phyloP scores from a whole-genome alignment of 768 basidiomycete genomes.

The Pleurotus pulmonarius region DNA sequence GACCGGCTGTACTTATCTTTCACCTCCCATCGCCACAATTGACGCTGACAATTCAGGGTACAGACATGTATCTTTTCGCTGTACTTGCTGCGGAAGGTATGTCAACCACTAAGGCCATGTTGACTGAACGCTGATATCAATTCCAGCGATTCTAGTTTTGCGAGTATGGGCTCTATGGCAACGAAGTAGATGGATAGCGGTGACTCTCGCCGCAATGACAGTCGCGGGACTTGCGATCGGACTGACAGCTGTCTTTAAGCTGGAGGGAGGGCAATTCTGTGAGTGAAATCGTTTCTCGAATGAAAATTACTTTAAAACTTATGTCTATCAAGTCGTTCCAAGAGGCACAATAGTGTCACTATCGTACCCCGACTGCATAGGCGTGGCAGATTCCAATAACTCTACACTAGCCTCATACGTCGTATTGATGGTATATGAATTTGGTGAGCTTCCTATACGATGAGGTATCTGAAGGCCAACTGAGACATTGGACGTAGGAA shows the following conservation, averaged over 20 bases:
- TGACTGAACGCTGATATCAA: neutral
- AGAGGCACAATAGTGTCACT: neutral
- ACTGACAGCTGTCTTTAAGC: neutral
- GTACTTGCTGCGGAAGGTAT: slow-evolving; percentile 3
- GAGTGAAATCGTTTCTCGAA: neutral
- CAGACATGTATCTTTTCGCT: slow-evolving; percentile 7
- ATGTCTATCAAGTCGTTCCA: neutral
- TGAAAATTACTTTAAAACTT: neutral
- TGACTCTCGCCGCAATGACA: neutral
- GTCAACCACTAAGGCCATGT: neutral
- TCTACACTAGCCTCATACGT: neutral
- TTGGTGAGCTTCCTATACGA: neutral
- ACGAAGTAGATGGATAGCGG: neutral
- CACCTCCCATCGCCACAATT: neutral
- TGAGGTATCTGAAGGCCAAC: neutral
- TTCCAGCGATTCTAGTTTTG: neutral
- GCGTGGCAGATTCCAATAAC: neutral
- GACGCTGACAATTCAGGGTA: neutral
- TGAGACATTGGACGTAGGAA: neutral
- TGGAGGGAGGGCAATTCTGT: slow-evolving; percentile 5
- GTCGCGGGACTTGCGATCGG: neutral
- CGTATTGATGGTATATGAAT: slow-evolving; percentile 2
- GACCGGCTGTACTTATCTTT: neutral
- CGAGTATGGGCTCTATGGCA: slow-evolving; percentile 6
- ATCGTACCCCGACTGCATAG: neutral